Conservation (phyloP, 2,329 filamentous ascomycete species). For the Colletotrichum phormii region DNA sequence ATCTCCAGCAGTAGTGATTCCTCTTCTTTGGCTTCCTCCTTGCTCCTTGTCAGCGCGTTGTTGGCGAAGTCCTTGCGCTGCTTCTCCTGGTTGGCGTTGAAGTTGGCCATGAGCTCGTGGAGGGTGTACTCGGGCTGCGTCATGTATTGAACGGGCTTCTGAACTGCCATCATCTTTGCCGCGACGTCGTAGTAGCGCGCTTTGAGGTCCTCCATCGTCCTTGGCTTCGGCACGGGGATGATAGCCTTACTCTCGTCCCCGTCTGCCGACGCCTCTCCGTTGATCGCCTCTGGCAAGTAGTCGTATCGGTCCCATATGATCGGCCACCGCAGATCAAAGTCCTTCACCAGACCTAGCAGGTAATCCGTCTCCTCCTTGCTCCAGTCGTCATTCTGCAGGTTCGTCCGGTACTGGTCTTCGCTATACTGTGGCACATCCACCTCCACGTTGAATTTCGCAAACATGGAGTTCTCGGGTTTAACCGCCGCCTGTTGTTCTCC, state of each 20-base stretch:
- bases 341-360: constrained; percentile 77
- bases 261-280: constrained; percentile 58
- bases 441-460: constrained; percentile 89
- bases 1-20: constrained; percentile 90
- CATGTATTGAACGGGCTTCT: constrained; percentile 88
- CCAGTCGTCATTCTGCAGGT: constrained; percentile 83
- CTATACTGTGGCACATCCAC: constrained; percentile 84
- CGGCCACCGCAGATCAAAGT: constrained; percentile 91
- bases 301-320: constrained; percentile 95
- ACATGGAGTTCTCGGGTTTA: constrained; percentile 68
- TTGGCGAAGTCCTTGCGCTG: constrained; percentile 87
- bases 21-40: constrained; percentile 92
- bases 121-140: constrained; percentile 83
- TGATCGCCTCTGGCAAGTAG: constrained; percentile 63
- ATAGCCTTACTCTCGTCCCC: constrained; percentile 64
- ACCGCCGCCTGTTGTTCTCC: constrained; percentile 45
- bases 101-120: constrained; percentile 88
- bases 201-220: constrained; percentile 92
- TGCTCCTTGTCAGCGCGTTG: constrained; percentile 80
- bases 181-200: constrained; percentile 89
- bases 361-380: constrained; percentile 95
- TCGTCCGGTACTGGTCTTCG: constrained; percentile 85
- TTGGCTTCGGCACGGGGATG: constrained; percentile 62
- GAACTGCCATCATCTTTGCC: constrained; percentile 82
- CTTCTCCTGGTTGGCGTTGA: constrained; percentile 83